Base-by-base conservation (phyloP, 805 yeast genomes). In the Cyberlindnera misumaiensis region DNA sequence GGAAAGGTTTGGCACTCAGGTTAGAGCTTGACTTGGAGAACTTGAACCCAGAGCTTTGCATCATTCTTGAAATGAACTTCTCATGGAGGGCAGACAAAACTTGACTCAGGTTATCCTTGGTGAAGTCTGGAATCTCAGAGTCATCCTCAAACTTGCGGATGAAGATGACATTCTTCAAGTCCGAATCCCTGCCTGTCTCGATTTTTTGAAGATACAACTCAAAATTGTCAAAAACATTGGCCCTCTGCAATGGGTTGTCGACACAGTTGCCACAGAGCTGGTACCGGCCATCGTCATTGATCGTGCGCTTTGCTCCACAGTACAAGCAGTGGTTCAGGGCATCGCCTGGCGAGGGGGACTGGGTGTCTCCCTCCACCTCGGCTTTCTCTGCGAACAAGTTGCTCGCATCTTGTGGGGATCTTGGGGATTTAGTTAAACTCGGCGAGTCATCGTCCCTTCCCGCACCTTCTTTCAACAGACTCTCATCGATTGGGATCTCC, bases 281-380 rank as follows among this genome's bases (percentile, higher is more conserved):
- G 34, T 50, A 53, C 15, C 55, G 52, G 14, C 56, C 58, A 32
- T 52, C 52, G 32, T 53, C 58, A n/a, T 51, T 41, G 17, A 52
- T 43, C 15, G 45, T 36, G 17, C 53, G 46, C 14, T 42, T 43
- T 9, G 46, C 49, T 31, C 52, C 55, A 37, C 58, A 53, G 42
- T 50, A 52, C 12, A 50, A 22, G 37, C 58, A 53, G 34, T 35
- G 32, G 18, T 41, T 40, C 22, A 30, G 12, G 9, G 27, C 38
- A 10, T 41, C 36, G n/a, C 28, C 22, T 12, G 26, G 12, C 16
- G 31, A 24, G 13, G 15, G 16, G 16, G 38, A 28, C 14, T 12
- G 18, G 13, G 22, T 13, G 13, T 30, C 13, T 4, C 11, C 25
- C 8, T 9, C 14, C n/a, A n/a, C 5, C 12, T 12, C 14, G 12